phyloP scores from a whole-genome alignment of 805 yeast genomes.

The Ogataea henricii region DNA sequence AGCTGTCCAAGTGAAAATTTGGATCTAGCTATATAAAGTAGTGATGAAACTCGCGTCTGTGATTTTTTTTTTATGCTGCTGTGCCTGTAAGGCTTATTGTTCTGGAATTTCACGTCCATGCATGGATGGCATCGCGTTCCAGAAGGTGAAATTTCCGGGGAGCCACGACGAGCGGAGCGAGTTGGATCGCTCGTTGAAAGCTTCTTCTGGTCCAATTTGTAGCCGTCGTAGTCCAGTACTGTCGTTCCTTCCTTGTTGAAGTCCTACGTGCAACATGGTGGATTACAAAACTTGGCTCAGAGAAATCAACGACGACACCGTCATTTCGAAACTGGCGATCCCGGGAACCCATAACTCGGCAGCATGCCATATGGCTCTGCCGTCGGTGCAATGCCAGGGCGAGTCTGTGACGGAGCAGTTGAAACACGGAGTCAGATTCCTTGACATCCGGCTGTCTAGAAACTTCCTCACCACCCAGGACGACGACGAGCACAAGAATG shows the following conservation, averaged over 20 bases:
- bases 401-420: slow-evolving; percentile 61
- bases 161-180: no score
- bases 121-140: background rate
- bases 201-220: no score
- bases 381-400: slow-evolving; percentile 78
- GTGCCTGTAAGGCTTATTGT: background rate
- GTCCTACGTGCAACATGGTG: slow-evolving; percentile 27
- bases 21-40: background rate
- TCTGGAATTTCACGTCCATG: background rate
- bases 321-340: slow-evolving; percentile 55
- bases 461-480: slow-evolving; percentile 48
- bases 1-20: background rate
- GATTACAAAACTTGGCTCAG: slow-evolving; percentile 49
- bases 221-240: no score
- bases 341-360: slow-evolving; percentile 90
- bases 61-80: background rate
- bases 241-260: no score
- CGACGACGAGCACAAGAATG: slow-evolving; percentile 42
- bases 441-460: slow-evolving; percentile 67
- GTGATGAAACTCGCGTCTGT: no score
- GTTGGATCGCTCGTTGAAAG: no score
- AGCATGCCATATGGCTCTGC: slow-evolving; percentile 68
- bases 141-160: slow-evolving; percentile 5
- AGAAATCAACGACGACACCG: slow-evolving; percentile 51
- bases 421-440: slow-evolving; percentile 71